A percentile compares a stretch with the other conserved stretches of the same genome.
Evolutionary conservation across 1,284 basidiomycete genomes (phyloP).

Genomic region (Agaricales sp.): DNA sequence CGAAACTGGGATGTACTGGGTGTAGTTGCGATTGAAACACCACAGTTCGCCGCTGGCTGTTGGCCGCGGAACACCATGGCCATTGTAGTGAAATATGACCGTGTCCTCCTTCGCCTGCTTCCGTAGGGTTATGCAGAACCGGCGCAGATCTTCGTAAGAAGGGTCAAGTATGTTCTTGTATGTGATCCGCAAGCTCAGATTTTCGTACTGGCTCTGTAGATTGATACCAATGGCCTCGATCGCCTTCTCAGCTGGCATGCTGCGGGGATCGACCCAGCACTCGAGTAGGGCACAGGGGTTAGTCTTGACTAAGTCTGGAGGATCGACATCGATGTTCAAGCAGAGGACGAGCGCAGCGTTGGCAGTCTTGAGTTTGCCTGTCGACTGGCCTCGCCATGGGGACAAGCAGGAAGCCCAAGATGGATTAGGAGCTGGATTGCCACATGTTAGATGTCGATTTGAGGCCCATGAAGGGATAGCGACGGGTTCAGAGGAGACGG

Average conservation of each 20-base stretch:
- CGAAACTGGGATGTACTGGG: slow-evolving; percentile 97
- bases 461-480: slow-evolving; percentile 69
- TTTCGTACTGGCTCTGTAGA: slow-evolving; percentile 93
- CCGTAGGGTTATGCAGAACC: slow-evolving; percentile 80
- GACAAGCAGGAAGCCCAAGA: slow-evolving; percentile 53
- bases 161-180: slow-evolving; percentile 94
- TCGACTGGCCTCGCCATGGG: slow-evolving; percentile 71
- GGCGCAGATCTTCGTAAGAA: slow-evolving; percentile 88
- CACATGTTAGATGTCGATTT: slow-evolving; percentile 82
- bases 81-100: slow-evolving; percentile 96
- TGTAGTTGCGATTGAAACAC: slow-evolving; percentile 98
- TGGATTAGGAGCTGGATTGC: slow-evolving; percentile 67
- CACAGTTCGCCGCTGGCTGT: slow-evolving; percentile 95
- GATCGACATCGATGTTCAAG: slow-evolving; percentile 96
- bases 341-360: slow-evolving; percentile 93
- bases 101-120: slow-evolving; percentile 91
- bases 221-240: slow-evolving; percentile 87
- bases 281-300: slow-evolving; percentile 93
- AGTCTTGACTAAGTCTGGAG: slow-evolving; percentile 96
- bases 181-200: slow-evolving; percentile 81
- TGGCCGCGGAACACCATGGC: slow-evolving; percentile 95
- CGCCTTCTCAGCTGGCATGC: slow-evolving; percentile 81
- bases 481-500: neutral
- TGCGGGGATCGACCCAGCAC: slow-evolving; percentile 96
- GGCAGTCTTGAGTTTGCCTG: slow-evolving; percentile 82